Conservation (phyloP, 345 rosid genomes). For the Adansonia digitata region DNA sequence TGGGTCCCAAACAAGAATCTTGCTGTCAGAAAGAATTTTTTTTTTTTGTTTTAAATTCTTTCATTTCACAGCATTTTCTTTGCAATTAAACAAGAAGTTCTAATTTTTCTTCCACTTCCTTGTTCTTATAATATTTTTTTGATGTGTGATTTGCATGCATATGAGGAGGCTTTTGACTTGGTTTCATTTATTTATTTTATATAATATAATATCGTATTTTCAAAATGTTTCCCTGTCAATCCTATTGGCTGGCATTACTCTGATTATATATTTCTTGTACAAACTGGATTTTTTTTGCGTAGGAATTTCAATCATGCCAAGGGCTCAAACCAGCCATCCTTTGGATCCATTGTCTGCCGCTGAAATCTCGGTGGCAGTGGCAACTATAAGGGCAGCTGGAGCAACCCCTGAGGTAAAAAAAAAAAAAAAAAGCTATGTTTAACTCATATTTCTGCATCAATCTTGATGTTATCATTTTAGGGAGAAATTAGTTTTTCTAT, state of each 20-base stretch:
- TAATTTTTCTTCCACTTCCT: background rate
- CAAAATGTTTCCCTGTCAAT: background rate
- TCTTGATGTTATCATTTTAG: background rate
- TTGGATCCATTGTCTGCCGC: constrained; percentile 77
- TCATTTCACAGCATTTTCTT: background rate
- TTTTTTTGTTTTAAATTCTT: too few relatives aligned
- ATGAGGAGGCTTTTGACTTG: background rate
- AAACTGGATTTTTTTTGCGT: constrained; percentile 13
- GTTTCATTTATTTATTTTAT: background rate
- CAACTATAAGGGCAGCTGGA: constrained; percentile 78
- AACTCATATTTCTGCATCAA: background rate
- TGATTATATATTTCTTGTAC: background rate
- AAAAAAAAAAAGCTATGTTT: background rate
- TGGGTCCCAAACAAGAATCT: constrained; percentile 23
- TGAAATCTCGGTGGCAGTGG: constrained; percentile 72
- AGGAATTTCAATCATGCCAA: constrained; percentile 49
- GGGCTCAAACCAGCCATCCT: constrained; percentile 69
- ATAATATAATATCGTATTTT: background rate
- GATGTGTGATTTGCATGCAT: background rate
- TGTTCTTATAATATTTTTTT: background rate
- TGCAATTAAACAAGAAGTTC: background rate
- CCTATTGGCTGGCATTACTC: background rate
- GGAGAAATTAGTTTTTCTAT: background rate
- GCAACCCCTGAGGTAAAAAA: constrained; percentile 60
- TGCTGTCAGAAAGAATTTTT: background rate